These are phyloP conservation scores for Eucalyptus curtisii DNA, from an alignment of 345 rosid species.

Conservation along the genomic window DNA sequence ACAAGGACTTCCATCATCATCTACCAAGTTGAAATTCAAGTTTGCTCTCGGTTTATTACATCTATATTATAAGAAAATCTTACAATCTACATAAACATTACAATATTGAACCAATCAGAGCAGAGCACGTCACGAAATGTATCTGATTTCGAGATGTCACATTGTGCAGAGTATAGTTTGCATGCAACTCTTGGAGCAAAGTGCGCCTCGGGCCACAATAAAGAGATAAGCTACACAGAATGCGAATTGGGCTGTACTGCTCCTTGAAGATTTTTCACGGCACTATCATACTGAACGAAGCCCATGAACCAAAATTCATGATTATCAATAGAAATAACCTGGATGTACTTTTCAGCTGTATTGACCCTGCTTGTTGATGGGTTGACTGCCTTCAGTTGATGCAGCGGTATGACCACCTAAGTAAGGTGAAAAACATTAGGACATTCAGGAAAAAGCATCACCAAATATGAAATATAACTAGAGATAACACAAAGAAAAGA, in stretches of 20 bases:
- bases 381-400: conserved; percentile 63
- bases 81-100: background rate
- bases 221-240: background rate
- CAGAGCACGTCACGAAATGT: background rate
- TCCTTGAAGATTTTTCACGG: conserved; percentile 60
- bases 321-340: conserved; percentile 65
- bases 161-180: background rate
- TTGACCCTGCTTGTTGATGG: conserved; percentile 76
- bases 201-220: background rate
- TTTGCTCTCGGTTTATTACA: background rate
- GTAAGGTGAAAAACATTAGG: background rate
- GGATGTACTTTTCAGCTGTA: conserved; percentile 69
- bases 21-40: background rate
- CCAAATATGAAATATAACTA: background rate
- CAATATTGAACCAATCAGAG: background rate
- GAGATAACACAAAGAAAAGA: background rate
- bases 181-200: background rate
- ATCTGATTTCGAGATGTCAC: background rate
- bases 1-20: background rate
- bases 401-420: conserved; percentile 66
- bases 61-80: background rate
- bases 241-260: conserved; percentile 24
- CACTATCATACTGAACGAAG: conserved; percentile 67
- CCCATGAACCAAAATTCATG: conserved; percentile 97
- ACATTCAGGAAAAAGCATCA: background rate